These are phyloP conservation scores for Lactarius psammicola DNA, from an alignment of 768 basidiomycete genomes.

Conservation along the genomic window DNA sequence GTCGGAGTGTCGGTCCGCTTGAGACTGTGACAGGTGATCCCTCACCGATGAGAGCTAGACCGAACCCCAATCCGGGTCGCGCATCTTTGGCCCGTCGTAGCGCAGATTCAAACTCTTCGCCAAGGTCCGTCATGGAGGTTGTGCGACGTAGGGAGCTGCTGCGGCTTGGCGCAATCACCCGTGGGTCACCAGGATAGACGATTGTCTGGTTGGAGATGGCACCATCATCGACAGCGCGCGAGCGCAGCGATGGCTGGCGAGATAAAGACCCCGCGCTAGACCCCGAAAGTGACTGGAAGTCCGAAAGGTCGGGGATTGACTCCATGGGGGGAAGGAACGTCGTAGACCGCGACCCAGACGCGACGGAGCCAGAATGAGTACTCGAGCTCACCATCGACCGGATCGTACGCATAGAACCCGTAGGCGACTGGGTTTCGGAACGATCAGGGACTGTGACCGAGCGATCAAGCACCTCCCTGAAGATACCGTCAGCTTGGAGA, in stretches of 20 bases:
- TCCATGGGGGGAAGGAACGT: slow-evolving; percentile 77
- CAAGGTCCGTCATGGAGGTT: slow-evolving; percentile 78
- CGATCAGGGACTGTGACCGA: slow-evolving; percentile 51
- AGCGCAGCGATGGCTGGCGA: slow-evolving; percentile 50
- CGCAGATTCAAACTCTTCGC: slow-evolving; percentile 51
- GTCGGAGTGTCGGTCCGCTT: slow-evolving; percentile 53
- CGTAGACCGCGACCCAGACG: slow-evolving; percentile 69
- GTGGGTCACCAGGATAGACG: slow-evolving; percentile 68
- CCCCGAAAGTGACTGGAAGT: slow-evolving; percentile 50
- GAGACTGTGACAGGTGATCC: slow-evolving; percentile 72
- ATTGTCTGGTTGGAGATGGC: slow-evolving; percentile 65
- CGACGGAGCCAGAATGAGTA: slow-evolving; percentile 49
- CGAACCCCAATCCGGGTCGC: slow-evolving; percentile 45
- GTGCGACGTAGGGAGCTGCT: slow-evolving; percentile 59
- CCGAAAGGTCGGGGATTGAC: slow-evolving; percentile 67
- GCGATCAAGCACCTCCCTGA: slow-evolving; percentile 77
- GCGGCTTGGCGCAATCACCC: slow-evolving; percentile 68
- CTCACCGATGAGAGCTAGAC: slow-evolving; percentile 47
- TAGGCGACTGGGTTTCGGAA: slow-evolving; percentile 50
- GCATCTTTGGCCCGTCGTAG: slow-evolving; percentile 43
- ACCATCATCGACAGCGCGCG: slow-evolving; percentile 70
- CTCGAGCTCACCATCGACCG: slow-evolving; percentile 48
- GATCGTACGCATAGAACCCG: slow-evolving; percentile 68
- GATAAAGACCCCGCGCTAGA: slow-evolving; percentile 44
- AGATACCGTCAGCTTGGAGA: not conserved